Evolutionary conservation across 192 early-diverging fungal genomes (phyloP).

Genomic region (Podila horticola): DNA sequence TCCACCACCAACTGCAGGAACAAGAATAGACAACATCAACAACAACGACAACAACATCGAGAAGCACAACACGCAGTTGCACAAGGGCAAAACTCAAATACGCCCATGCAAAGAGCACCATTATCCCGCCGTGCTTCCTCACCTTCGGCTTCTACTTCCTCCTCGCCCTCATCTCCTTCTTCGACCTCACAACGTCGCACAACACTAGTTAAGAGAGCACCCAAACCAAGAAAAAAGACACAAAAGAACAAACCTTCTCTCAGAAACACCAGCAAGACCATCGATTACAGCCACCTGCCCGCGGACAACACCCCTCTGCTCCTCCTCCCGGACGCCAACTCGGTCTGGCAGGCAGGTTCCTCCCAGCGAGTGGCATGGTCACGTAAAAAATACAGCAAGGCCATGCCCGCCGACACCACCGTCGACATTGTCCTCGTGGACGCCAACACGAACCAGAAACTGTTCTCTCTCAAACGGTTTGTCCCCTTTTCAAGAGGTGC

Average conservation of each 20-base stretch:
- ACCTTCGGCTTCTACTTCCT: too few species aligned
- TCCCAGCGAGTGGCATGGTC: slow-evolving; percentile 40
- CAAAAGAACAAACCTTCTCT: slow-evolving; percentile 1
- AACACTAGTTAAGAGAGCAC: too few species aligned
- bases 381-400: slow-evolving; percentile 16
- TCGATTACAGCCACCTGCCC: not conserved
- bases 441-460: slow-evolving; percentile 28
- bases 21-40: too few species aligned
- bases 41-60: too few species aligned
- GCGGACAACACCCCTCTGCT: slow-evolving; percentile 16
- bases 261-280: slow-evolving; percentile 2
- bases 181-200: too few species aligned
- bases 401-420: slow-evolving; percentile 35
- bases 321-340: slow-evolving; percentile 23
- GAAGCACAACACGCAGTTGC: too few species aligned
- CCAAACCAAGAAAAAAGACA: not conserved
- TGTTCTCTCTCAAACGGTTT: slow-evolving; percentile 41
- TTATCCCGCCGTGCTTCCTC: too few species aligned
- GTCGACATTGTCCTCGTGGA: slow-evolving; percentile 41
- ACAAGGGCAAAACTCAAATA: too few species aligned
- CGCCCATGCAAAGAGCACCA: too few species aligned
- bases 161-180: too few species aligned
- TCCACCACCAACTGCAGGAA: too few species aligned
- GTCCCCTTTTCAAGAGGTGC: slow-evolving; percentile 29
- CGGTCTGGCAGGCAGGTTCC: slow-evolving; percentile 39